Evolutionary conservation across 2,329 filamentous ascomycete genomes (phyloP).

Genomic region (Scedosporium dehoogii): DNA sequence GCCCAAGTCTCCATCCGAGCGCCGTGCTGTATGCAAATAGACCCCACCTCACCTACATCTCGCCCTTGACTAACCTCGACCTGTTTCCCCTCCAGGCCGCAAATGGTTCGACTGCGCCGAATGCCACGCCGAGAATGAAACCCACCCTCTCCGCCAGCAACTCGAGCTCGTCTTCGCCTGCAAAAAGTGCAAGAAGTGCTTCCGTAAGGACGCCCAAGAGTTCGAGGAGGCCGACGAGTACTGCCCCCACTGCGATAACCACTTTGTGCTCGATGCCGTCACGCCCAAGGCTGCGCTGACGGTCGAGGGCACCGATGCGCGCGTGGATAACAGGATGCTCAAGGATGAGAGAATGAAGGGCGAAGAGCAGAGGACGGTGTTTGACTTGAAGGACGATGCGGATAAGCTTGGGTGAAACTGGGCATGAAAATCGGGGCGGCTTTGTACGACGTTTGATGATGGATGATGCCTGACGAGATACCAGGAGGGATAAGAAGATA

Average conservation of each 20-base stretch:
- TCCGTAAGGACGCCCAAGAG: constrained; percentile 84
- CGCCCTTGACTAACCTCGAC: background rate
- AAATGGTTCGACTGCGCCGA: constrained; percentile 99
- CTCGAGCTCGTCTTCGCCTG: constrained; percentile 92
- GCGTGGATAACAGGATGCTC: constrained; percentile 82
- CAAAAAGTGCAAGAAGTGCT: constrained; percentile 98
- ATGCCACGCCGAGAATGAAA: constrained; percentile 76
- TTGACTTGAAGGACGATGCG: constrained; percentile 65
- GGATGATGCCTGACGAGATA: background rate
- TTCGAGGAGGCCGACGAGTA: constrained; percentile 98
- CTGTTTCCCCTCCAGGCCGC: constrained; percentile 44
- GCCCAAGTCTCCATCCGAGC: constrained; percentile 94
- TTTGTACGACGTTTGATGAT: background rate
- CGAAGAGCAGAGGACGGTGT: constrained; percentile 50
- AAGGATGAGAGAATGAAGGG: constrained; percentile 72
- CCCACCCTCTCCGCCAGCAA: constrained; percentile 64
- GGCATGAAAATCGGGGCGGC: background rate
- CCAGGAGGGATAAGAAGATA: background rate
- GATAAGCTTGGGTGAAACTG: constrained; percentile 60
- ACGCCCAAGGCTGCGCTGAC: constrained; percentile 74
- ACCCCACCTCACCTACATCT: background rate
- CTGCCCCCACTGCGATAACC: constrained; percentile 98
- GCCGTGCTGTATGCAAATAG: constrained; percentile 66
- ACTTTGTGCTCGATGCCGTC: constrained; percentile 85
- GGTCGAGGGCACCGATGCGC: constrained; percentile 83